These are phyloP conservation scores for Irpex sp. DNA, from an alignment of 1,284 basidiomycete species.

Conservation along the genomic window DNA sequence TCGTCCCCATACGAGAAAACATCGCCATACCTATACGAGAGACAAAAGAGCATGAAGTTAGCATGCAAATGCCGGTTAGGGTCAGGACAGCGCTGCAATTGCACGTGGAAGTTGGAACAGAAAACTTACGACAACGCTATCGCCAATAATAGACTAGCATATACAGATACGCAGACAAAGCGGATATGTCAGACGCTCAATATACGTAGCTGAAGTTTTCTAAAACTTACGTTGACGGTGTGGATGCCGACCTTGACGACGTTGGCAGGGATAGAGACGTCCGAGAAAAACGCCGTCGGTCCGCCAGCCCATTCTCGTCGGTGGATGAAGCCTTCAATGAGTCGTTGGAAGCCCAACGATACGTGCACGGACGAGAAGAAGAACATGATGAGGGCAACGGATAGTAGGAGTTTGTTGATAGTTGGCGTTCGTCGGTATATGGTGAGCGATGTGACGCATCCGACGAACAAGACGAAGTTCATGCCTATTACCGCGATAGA, in stretches of 20 bases:
- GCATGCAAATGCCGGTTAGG: too few species aligned
- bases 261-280: conserved; percentile 33
- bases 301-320: conserved; percentile 28
- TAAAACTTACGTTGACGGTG: conserved; percentile 26
- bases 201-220: background rate
- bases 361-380: conserved; percentile 32
- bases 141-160: conserved; percentile 28
- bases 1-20: conserved; percentile 32
- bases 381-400: conserved; percentile 31
- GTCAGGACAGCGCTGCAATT: too few species aligned
- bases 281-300: conserved; percentile 32
- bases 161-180: background rate
- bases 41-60: too few species aligned
- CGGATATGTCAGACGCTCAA: background rate
- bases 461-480: conserved; percentile 31
- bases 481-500: conserved; percentile 21
- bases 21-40: conserved; percentile 29
- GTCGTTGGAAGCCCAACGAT: conserved; percentile 32
- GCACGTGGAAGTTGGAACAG: too few species aligned
- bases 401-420: conserved; percentile 27
- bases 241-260: conserved; percentile 35
- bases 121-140: conserved; percentile 29
- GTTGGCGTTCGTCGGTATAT: conserved; percentile 25
- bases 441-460: conserved; percentile 28
- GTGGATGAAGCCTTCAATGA: conserved; percentile 34